Evolutionary conservation across 768 basidiomycete genomes (phyloP).

Genomic region (Hirschioporus abietinus): DNA sequence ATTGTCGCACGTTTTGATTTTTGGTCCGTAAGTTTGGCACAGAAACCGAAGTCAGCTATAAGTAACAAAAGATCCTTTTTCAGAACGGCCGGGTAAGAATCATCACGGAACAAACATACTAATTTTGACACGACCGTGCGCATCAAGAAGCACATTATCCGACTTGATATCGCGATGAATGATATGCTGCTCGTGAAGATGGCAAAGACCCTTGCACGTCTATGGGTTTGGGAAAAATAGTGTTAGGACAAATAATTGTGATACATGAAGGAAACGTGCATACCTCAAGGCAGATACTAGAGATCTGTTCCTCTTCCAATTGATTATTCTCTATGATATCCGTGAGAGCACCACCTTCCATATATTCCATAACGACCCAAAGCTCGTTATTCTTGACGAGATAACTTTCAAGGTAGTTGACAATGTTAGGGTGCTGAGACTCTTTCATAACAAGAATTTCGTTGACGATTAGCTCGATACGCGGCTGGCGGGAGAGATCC

Average conservation of each 20-base stretch:
- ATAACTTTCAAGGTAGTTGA: slow-evolving; percentile 91
- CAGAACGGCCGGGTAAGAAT: background rate
- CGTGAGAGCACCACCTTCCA: slow-evolving; percentile 96
- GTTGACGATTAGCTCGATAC: slow-evolving; percentile 97
- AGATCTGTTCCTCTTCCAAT: slow-evolving; percentile 91
- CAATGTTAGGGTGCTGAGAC: slow-evolving; percentile 94
- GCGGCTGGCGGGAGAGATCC: slow-evolving; percentile 90
- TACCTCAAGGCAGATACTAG: slow-evolving; percentile 88
- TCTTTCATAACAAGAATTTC: slow-evolving; percentile 99
- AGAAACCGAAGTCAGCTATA: slow-evolving; percentile 93
- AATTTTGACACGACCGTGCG: slow-evolving; percentile 92
- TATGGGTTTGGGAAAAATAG: slow-evolving; percentile 23
- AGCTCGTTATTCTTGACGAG: slow-evolving; percentile 83
- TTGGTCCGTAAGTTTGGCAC: slow-evolving; percentile 92
- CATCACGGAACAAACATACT: slow-evolving; percentile 51
- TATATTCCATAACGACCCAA: slow-evolving; percentile 99
- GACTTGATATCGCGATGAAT: slow-evolving; percentile 98
- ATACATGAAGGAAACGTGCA: slow-evolving; percentile 21
- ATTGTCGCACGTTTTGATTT: slow-evolving; percentile 98
- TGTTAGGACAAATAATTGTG: background rate
- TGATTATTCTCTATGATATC: slow-evolving; percentile 98
- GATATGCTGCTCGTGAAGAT: slow-evolving; percentile 89
- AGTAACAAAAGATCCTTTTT: background rate
- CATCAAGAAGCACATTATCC: slow-evolving; percentile 91
- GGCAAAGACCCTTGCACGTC: slow-evolving; percentile 94